Conservation (phyloP, 805 yeast genomes). For the Ogataea paraovalis region DNA sequence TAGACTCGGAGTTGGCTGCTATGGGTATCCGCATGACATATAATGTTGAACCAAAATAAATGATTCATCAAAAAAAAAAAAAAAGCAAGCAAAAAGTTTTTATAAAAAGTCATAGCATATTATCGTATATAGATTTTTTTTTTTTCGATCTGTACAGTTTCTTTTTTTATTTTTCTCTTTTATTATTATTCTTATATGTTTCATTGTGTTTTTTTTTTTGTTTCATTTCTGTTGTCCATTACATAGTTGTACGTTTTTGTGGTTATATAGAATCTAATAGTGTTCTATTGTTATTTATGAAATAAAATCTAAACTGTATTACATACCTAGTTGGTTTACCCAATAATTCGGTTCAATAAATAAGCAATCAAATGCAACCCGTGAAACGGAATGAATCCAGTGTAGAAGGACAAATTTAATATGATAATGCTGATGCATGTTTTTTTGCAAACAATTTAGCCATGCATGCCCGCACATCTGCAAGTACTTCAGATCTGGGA, state of each 20-base stretch:
- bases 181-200: too few relatives aligned
- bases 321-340: too few relatives aligned
- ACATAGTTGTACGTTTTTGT: background rate
- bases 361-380: too few relatives aligned
- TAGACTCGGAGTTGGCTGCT: slow-evolving; percentile 93
- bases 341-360: too few relatives aligned
- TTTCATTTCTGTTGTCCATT: background rate
- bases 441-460: too few relatives aligned
- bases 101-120: background rate
- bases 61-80: background rate
- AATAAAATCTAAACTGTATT: too few relatives aligned
- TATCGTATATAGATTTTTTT: background rate
- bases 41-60: slow-evolving; percentile 65
- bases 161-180: background rate
- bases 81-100: slow-evolving; percentile 2
- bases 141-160: background rate
- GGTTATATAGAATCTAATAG: background rate
- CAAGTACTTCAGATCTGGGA: too few relatives aligned
- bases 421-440: too few relatives aligned
- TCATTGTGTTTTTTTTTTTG: too few relatives aligned
- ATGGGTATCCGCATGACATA: slow-evolving; percentile 96
- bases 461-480: too few relatives aligned
- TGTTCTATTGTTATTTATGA: background rate
- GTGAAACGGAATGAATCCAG: too few relatives aligned
- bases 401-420: too few relatives aligned